Conservation (phyloP, 192 early-diverging fungal genomes). For the Geranomyces variabilis region DNA sequence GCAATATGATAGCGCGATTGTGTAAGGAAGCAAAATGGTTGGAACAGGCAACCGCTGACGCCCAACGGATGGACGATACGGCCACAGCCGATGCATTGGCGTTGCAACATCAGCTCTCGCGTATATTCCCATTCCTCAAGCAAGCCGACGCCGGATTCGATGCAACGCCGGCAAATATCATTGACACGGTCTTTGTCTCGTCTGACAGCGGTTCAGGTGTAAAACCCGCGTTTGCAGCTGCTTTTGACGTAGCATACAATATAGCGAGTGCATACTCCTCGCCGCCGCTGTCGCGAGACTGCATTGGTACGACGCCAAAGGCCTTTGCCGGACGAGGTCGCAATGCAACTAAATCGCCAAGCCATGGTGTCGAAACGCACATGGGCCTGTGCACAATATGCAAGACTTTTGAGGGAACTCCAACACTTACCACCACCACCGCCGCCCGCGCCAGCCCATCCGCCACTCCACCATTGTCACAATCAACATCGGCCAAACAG, state of each 20-base stretch:
- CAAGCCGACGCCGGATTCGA: background rate
- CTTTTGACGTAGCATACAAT: slow-evolving; percentile 3
- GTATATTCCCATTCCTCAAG: slow-evolving; percentile 1
- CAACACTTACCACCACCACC: background rate
- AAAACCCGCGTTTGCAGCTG: background rate
- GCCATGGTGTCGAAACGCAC: background rate
- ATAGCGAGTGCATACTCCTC: background rate
- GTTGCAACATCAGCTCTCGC: background rate
- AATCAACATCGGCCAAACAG: background rate
- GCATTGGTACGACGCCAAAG: background rate
- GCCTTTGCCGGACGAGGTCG: background rate
- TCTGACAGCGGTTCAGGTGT: background rate
- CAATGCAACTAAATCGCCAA: background rate
- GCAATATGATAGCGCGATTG: background rate
- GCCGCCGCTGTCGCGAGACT: background rate
- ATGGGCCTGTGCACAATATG: slow-evolving; percentile 22
- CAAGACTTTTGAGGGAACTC: slow-evolving; percentile 25
- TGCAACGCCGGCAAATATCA: background rate
- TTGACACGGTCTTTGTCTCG: too few species aligned
- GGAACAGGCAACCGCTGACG: background rate
- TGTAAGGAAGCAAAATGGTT: background rate
- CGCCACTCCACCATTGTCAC: background rate
- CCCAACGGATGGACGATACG: background rate
- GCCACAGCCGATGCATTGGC: background rate
- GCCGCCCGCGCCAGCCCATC: too few species aligned